phyloP scores from a whole-genome alignment of 1,139 yeast species.

The Hyphopichia wangnamkhiaoensis region DNA sequence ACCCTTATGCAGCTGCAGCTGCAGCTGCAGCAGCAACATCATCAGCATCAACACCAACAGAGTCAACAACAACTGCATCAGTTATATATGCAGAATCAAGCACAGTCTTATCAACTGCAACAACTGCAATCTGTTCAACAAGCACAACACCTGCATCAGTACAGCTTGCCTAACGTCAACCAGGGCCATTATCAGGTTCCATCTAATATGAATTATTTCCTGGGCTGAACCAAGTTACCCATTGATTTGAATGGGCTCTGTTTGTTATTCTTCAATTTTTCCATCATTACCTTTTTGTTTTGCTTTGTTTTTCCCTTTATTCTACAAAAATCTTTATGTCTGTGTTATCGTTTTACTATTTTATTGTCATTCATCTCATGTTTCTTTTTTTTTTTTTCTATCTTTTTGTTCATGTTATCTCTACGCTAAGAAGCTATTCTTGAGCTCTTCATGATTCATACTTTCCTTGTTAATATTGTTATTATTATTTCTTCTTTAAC shows the following conservation, averaged over 20 bases:
- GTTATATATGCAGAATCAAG: neutral
- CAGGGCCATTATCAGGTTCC: slow-evolving; percentile 2
- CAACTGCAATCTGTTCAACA: slow-evolving; percentile 2
- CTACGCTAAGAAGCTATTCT: too few species aligned
- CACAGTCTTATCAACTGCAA: slow-evolving; percentile 1
- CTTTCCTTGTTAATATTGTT: too few species aligned
- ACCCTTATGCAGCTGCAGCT: neutral
- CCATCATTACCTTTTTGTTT: too few species aligned
- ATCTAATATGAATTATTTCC: neutral
- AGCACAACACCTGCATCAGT: neutral
- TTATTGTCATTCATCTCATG: too few species aligned
- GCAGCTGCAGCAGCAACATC: neutral
- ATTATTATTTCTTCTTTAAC: too few species aligned
- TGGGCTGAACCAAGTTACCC: neutral
- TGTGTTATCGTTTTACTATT: too few species aligned
- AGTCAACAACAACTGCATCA: neutral
- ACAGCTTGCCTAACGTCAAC: neutral
- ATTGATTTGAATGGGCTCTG: too few species aligned
- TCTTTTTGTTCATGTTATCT: too few species aligned
- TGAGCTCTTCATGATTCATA: too few species aligned
- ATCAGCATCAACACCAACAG: neutral
- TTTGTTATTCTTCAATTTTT: neutral
- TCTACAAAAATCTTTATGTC: too few species aligned
- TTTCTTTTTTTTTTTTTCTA: too few species aligned
- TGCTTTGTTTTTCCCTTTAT: too few species aligned